Percentiles rank a stretch among this genome's conserved stretches.
phyloP scores from a whole-genome alignment of 1,284 basidiomycete species.

The Pholiota adiposa region DNA sequence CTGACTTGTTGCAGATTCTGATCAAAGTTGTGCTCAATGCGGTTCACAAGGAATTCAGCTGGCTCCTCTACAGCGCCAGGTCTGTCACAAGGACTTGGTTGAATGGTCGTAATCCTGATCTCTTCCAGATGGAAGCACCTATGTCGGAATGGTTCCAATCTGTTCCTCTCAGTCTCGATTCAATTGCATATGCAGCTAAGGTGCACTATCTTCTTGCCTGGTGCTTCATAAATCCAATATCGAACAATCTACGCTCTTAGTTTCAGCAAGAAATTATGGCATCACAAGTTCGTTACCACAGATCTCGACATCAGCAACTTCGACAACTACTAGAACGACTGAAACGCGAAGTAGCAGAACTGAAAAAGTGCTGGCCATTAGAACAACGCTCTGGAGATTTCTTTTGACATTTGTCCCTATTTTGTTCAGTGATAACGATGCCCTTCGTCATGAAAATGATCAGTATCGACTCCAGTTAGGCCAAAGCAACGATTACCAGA shows the following conservation, averaged over 20 bases:
- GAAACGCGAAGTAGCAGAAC: slow-evolving; percentile 49
- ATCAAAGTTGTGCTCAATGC: slow-evolving; percentile 74
- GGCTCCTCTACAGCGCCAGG: slow-evolving; percentile 72
- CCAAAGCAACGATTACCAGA: slow-evolving; percentile 23
- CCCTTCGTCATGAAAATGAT: slow-evolving; percentile 54
- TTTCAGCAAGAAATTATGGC: slow-evolving; percentile 81
- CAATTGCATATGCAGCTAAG: slow-evolving; percentile 66
- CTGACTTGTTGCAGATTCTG: slow-evolving; percentile 48
- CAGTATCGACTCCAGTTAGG: slow-evolving; percentile 43
- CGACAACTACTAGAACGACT: slow-evolving; percentile 53
- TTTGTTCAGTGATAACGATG: slow-evolving; percentile 49
- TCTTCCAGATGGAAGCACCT: slow-evolving; percentile 67
- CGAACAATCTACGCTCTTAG: slow-evolving; percentile 37
- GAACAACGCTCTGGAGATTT: background rate
- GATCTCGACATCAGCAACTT: slow-evolving; percentile 55
- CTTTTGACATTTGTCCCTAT: slow-evolving; percentile 13
- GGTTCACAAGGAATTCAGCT: slow-evolving; percentile 66
- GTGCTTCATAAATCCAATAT: background rate
- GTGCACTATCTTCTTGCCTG: slow-evolving; percentile 36
- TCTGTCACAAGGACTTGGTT: slow-evolving; percentile 35
- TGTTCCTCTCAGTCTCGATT: slow-evolving; percentile 62
- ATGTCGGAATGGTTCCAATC: slow-evolving; percentile 81
- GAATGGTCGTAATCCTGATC: slow-evolving; percentile 1
- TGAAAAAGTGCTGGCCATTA: slow-evolving; percentile 53
- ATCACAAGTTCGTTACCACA: slow-evolving; percentile 64